Evolutionary conservation across 129 eudicot species (phyloP), one percentile per base, ranked within the genome.

Genomic region (Flaveria linearis): DNA sequence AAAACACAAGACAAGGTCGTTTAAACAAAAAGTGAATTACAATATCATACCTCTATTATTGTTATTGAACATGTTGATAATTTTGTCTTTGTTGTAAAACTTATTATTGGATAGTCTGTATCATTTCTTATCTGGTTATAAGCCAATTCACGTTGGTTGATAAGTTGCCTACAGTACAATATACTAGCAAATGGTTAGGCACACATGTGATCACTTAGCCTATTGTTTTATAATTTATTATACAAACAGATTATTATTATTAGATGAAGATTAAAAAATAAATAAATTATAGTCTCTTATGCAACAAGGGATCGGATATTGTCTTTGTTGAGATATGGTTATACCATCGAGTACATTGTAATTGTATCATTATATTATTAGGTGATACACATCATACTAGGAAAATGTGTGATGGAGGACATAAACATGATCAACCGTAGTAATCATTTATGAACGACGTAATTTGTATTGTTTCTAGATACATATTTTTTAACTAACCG

Each of bases 21-120:
- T 60, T 23, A 42, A 69, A 17, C 25, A 30, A 45, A 33, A 16
- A 49, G 47, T 53, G 20, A 62, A 39, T 36, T 69, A 13, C 73
- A 63, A 39, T 73, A 71, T 9, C 41, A 30, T 11, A 69, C 65
- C 15, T 61, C 10, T 50, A 8, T 23, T 78, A 62, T 30, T 76
- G 26, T 49, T 45, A 68, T 46, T 58, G 23, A 75, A 47, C 70
- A 18, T 43, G 52, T 13, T 57, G 61, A 20, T 20, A 20, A 20
- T 78, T 63, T 76, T 53, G 60, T 74, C n/a, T 74, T 45, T 74
- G 26, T 16, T n/a, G 28, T 60, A 45, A 16, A 61, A 43, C 46
- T 71, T 42, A 33, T 26, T 4, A 62, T 62, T 33, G 20, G 18
- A 14, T 28, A 28, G 65, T 61, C 18, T 8, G 25, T 61, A 25